These are phyloP conservation scores for Dendryphion nanum DNA, from an alignment of 2,329 filamentous ascomycete species.

Conservation along the genomic window DNA sequence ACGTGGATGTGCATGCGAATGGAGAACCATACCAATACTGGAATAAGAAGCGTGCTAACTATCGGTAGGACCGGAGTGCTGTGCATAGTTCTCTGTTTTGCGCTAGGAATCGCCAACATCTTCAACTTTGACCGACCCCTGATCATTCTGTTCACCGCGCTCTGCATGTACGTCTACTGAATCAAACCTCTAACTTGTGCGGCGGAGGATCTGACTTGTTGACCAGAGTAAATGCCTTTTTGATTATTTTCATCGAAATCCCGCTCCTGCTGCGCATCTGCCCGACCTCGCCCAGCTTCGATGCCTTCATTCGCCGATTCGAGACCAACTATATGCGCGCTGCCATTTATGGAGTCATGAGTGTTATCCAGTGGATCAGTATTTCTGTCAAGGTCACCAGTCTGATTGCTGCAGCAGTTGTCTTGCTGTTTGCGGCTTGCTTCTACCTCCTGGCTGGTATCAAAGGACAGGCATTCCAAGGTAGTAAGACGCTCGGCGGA, in stretches of 20 bases:
- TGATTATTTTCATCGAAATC: slow-evolving; percentile 64
- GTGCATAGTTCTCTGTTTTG: slow-evolving; percentile 64
- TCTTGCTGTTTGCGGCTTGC: slow-evolving; percentile 71
- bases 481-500: slow-evolving; percentile 94
- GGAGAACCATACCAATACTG: slow-evolving; percentile 2
- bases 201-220: too few relatives aligned
- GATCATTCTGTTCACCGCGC: slow-evolving; percentile 58
- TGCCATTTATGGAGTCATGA: slow-evolving; percentile 79
- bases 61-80: slow-evolving; percentile 53
- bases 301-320: slow-evolving; percentile 84
- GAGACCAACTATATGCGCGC: slow-evolving; percentile 97
- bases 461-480: slow-evolving; percentile 82
- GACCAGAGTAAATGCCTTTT: slow-evolving; percentile 46
- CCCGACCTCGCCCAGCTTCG: slow-evolving; percentile 87
- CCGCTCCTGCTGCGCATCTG: slow-evolving; percentile 96
- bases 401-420: slow-evolving; percentile 81
- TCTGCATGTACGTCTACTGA: slow-evolving; percentile 47
- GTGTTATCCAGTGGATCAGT: slow-evolving; percentile 79
- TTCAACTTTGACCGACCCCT: slow-evolving; percentile 60
- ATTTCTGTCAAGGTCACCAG: slow-evolving; percentile 63
- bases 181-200: too few relatives aligned
- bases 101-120: slow-evolving; percentile 67
- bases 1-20: too few relatives aligned
- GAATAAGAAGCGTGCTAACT: slow-evolving; percentile 19
- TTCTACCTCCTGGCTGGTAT: slow-evolving; percentile 80